Evolutionary conservation across 2,329 filamentous ascomycete genomes (phyloP), one percentile per base, ranked within the genome.

Genomic region (Calonectria naviculata): DNA sequence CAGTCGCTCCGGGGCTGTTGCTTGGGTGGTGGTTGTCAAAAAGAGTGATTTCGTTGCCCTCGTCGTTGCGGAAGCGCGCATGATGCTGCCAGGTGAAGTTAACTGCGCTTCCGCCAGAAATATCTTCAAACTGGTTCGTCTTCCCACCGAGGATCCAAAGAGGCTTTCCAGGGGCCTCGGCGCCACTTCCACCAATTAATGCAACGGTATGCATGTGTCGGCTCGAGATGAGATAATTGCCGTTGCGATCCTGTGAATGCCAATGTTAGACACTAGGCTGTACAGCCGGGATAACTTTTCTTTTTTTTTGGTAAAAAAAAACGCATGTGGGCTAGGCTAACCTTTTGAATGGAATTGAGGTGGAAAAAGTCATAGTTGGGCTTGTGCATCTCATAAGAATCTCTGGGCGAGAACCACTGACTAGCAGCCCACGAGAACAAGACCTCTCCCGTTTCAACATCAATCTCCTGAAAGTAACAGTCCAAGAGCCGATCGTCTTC

Each of bases 1-100:
- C 67, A 5, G 60, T 69, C 4, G 34, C 29, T 1, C 67, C 67
- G 17, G 60, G 67, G 5, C 13, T 28, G 26, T 69, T 69, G 41
- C 60, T 69, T 26, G 67, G 29, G 47, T 69, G 67, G n/a, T 69
- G 67, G 29, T 69, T 69, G 28, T 69, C 67, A 41, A 69, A 68
- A 15, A 69, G 24, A 17, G 67, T 69, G 19, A 69, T 56, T 31
- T 58, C 47, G 4, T 60, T 69, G 9, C 52, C 61, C 24, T 65
- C 67, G 29, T 58, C 60, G 31, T 69, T 65, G 5, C 47, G 67
- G 49, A 69, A 69, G 29, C 67, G 60, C 2, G 67, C 67, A 17
- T 69, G 67, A 41, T 69, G 67, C 15, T 69, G 67, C 67, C 67
- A 69, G 2, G 67, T 65, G 38, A 69, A 69, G 5, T 65, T 31